These are phyloP conservation scores for Magnusiomyces suaveolens DNA, from an alignment of 1,139 yeast species.

Conservation along the genomic window DNA sequence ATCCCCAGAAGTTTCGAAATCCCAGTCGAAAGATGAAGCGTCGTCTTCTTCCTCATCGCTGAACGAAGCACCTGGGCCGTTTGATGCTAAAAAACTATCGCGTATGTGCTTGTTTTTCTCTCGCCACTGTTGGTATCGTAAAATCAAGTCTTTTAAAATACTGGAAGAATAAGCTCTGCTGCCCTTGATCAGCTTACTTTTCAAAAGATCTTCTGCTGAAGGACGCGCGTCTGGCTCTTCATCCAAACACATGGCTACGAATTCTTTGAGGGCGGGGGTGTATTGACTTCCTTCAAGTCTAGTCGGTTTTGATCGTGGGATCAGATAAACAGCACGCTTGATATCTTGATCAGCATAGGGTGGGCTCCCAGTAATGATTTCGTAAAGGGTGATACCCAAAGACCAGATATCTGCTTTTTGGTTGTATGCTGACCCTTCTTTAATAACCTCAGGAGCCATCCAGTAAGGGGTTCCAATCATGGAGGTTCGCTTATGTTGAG, in stretches of 20 bases:
- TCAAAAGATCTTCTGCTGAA: constrained; percentile 72
- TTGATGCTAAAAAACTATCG: constrained; percentile 21
- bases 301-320: constrained; percentile 89
- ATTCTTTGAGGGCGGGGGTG: constrained; percentile 67
- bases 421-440: constrained; percentile 82
- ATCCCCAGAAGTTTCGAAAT: constrained; percentile 49
- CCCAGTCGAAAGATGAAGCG: constrained; percentile 71
- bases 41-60: constrained; percentile 27
- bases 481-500: constrained; percentile 72
- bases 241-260: constrained; percentile 83
- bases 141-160: constrained; percentile 64
- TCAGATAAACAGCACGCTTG: constrained; percentile 85
- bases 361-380: constrained; percentile 94
- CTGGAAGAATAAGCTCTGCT: constrained; percentile 53
- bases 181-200: constrained; percentile 58
- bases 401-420: constrained; percentile 91
- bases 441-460: constrained; percentile 99
- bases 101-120: constrained; percentile 27
- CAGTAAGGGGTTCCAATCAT: constrained; percentile 99
- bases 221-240: constrained; percentile 88
- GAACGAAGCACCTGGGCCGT: constrained; percentile 22
- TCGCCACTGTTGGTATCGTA: constrained; percentile 67
- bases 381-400: constrained; percentile 85
- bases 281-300: constrained; percentile 85
- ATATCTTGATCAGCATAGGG: constrained; percentile 96